phyloP scores from a whole-genome alignment of 75 land plant genomes.

The Pseudotsuga menziesii region DNA sequence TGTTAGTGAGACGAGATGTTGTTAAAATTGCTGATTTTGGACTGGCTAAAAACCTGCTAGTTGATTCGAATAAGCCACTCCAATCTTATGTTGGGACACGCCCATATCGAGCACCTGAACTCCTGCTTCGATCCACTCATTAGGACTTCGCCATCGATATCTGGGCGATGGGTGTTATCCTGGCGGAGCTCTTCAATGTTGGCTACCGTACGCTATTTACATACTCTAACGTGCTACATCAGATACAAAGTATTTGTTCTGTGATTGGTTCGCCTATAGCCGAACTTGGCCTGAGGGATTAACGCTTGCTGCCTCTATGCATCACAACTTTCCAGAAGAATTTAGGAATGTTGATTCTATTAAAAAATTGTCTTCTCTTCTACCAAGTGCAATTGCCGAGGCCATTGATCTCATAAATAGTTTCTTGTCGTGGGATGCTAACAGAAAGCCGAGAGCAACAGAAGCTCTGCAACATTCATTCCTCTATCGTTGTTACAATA shows the following conservation, averaged over 20 bases:
- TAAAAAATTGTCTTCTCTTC: not conserved
- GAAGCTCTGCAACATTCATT: not conserved
- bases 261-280: not conserved
- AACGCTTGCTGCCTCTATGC: not conserved
- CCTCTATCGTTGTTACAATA: not conserved
- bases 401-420: not conserved
- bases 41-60: slow-evolving; percentile 9
- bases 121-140: slow-evolving; percentile 16
- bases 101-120: slow-evolving; percentile 37
- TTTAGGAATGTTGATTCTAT: not conserved
- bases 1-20: slow-evolving; percentile 17
- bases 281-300: not conserved
- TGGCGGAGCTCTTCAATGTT: not conserved
- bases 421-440: slow-evolving; percentile 4
- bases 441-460: not conserved
- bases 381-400: not conserved
- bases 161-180: slow-evolving; percentile 27
- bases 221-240: not conserved
- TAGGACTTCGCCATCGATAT: slow-evolving; percentile 39
- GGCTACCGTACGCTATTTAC: not conserved
- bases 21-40: slow-evolving; percentile 47
- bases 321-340: not conserved
- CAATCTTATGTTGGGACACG: slow-evolving; percentile 37
- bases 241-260: not conserved
- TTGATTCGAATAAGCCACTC: slow-evolving; percentile 22